Conservation (phyloP, 192 early-diverging fungal species). For the Entomortierella parvispora region DNA sequence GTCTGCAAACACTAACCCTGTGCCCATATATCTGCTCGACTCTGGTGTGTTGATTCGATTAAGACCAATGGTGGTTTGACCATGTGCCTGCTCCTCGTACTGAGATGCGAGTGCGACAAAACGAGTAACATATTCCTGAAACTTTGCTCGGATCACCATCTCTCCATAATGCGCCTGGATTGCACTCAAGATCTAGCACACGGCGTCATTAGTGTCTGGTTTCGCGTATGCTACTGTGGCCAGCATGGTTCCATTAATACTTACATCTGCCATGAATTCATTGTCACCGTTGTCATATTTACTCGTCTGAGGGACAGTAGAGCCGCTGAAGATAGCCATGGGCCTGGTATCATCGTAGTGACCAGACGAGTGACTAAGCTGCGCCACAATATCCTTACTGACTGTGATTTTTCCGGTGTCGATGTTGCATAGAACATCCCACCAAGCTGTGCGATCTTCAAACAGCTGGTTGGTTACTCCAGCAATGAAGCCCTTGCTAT, state of each 20-base stretch:
- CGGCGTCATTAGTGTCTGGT: too few relatives aligned
- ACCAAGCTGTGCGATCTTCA: conserved; percentile 92
- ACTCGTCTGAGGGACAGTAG: conserved; percentile 16
- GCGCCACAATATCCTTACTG: conserved; percentile 71
- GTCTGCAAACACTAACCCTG: conserved; percentile 79
- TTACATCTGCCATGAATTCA: conserved; percentile 68
- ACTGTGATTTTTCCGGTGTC: conserved; percentile 94
- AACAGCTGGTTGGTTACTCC: conserved; percentile 97
- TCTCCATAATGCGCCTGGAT: conserved; percentile 90
- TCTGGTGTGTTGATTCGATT: conserved; percentile 57
- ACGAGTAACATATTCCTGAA: conserved; percentile 87
- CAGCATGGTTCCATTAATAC: not conserved
- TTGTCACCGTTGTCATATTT: conserved; percentile 61
- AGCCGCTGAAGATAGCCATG: conserved; percentile 23
- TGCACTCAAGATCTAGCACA: conserved; percentile 79
- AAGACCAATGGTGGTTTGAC: conserved; percentile 69
- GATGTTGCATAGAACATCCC: conserved; percentile 97
- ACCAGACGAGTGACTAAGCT: conserved; percentile 1
- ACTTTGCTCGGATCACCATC: conserved; percentile 84
- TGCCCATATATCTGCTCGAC: conserved; percentile 65
- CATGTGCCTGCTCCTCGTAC: conserved; percentile 77
- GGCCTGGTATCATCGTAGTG: conserved; percentile 30
- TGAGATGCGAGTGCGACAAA: conserved; percentile 83
- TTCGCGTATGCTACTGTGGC: too few relatives aligned
- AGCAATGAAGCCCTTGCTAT: conserved; percentile 89